phyloP scores from a whole-genome alignment of 352 stramenopile genomes.

The Globisporangium irregulare region DNA sequence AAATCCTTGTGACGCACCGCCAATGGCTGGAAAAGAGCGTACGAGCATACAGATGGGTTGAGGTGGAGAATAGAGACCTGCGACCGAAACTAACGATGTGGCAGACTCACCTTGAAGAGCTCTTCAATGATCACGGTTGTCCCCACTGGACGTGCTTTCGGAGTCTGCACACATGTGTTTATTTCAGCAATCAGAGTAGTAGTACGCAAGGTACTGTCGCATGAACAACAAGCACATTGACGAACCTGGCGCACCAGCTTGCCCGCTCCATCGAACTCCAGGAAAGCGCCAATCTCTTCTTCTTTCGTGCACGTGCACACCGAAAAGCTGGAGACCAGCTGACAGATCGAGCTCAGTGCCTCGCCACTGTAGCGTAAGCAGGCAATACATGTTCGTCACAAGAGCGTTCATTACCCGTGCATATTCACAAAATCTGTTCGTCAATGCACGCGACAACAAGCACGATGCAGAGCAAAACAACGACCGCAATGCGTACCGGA shows the following conservation, averaged over 20 bases:
- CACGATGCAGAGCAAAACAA: not conserved
- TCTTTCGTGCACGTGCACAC: constrained; percentile 85
- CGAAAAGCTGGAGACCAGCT: constrained; percentile 82
- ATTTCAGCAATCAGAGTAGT: not conserved
- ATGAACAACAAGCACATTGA: not conserved
- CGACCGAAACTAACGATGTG: not conserved
- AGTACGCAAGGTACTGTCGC: not conserved
- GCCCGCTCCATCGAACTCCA: constrained; percentile 84
- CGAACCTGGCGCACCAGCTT: constrained; percentile 30
- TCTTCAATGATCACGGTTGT: constrained; percentile 93
- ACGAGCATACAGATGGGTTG: not conserved
- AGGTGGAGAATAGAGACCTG: not conserved
- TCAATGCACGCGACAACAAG: no score
- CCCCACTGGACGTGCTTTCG: constrained; percentile 74
- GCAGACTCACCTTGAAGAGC: constrained; percentile 80
- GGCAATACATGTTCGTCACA: no score
- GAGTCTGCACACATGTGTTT: constrained; percentile 20
- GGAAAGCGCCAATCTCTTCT: constrained; percentile 71
- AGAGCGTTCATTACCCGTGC: no score
- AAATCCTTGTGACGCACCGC: constrained; percentile 94
- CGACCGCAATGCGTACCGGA: constrained; percentile 60
- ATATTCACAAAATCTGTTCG: not conserved
- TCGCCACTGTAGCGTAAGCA: constrained; percentile 67
- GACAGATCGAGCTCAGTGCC: constrained; percentile 94
- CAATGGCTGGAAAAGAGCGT: constrained; percentile 46